Conservation (phyloP, 202 grass and related monocot genomes). For the Schoenoplectus tabernaemontani region DNA sequence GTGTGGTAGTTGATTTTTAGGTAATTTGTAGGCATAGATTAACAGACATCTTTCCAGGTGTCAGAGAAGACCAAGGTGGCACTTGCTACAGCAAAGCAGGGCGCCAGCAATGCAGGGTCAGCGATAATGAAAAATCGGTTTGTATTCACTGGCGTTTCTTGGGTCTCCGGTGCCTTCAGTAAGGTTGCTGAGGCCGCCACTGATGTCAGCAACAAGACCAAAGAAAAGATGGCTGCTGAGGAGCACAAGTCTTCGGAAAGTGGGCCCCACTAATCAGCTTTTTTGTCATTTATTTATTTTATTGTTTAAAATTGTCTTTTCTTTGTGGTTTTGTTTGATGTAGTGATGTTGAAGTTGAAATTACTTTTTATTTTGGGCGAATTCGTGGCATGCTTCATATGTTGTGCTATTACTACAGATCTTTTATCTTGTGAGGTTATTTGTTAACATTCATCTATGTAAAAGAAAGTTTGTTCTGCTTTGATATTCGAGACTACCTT, state of each 20-base stretch:
- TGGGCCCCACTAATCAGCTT: conserved; percentile 12
- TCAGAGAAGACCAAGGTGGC: conserved; percentile 79
- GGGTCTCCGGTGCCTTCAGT: conserved; percentile 52
- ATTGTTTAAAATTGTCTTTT: conserved; percentile 15
- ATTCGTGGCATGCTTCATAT: neutral
- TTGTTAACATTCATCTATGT: neutral
- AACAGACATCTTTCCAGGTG: conserved; percentile 39
- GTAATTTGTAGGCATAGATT: neutral
- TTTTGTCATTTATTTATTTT: conserved; percentile 1
- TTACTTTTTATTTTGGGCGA: neutral
- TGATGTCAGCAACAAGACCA: conserved; percentile 68
- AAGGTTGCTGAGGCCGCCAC: conserved; percentile 60
- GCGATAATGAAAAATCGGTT: conserved; percentile 79
- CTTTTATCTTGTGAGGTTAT: neutral
- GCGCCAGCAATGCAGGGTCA: conserved; percentile 51
- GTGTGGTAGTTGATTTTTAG: conserved; percentile 5
- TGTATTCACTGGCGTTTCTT: conserved; percentile 59
- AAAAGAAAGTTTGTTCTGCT: neutral
- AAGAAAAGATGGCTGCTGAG: conserved; percentile 71
- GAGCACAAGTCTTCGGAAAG: conserved; percentile 33
- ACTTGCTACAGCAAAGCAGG: conserved; percentile 59
- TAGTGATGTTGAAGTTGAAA: neutral
- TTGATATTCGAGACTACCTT: neutral
- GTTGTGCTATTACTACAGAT: neutral
- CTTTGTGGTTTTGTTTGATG: neutral